Evolutionary conservation across 2,329 filamentous ascomycete genomes (phyloP).

Genomic region (Penicillium griseofulvum): DNA sequence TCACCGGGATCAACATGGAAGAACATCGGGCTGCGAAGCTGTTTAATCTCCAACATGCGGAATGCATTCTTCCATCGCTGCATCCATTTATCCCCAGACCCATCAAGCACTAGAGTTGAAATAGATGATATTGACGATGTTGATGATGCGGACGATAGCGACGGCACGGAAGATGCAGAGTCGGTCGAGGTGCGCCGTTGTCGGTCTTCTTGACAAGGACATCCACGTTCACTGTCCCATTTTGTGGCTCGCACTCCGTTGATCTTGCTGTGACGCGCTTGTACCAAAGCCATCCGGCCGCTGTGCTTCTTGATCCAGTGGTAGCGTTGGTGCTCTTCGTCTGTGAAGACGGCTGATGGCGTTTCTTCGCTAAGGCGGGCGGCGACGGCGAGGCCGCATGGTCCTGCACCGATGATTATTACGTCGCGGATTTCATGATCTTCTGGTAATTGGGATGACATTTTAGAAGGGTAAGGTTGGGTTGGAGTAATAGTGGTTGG

Average conservation of each 20-base stretch:
- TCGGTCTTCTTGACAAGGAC: conserved; percentile 3
- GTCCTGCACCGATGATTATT: conserved; percentile 70
- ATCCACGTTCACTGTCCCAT: conserved; percentile 21
- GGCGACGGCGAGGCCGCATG: conserved; percentile 71
- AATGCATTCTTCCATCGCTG: conserved; percentile 69
- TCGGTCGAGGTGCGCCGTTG: conserved; percentile 17
- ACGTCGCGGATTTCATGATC: conserved; percentile 52
- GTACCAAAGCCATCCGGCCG: conserved; percentile 53
- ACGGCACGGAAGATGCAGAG: conserved; percentile 22
- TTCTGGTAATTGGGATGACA: conserved; percentile 2
- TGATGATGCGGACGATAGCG: conserved; percentile 13
- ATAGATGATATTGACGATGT: conserved; percentile 17
- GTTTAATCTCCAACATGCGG: conserved; percentile 64
- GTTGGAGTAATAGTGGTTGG: background rate
- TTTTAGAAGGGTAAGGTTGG: background rate
- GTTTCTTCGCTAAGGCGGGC: conserved; percentile 69
- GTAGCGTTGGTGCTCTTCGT: conserved; percentile 78
- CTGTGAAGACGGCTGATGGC: conserved; percentile 76
- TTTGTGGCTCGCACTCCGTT: conserved; percentile 30
- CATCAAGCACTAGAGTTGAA: conserved; percentile 66
- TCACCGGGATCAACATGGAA: conserved; percentile 77
- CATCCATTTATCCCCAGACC: conserved; percentile 64
- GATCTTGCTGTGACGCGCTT: conserved; percentile 27
- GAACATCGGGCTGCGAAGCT: conserved; percentile 76
- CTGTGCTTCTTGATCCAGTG: conserved; percentile 71